Base-by-base conservation (phyloP, 1,284 basidiomycete genomes). In the Melampsora larici-populina region DNA sequence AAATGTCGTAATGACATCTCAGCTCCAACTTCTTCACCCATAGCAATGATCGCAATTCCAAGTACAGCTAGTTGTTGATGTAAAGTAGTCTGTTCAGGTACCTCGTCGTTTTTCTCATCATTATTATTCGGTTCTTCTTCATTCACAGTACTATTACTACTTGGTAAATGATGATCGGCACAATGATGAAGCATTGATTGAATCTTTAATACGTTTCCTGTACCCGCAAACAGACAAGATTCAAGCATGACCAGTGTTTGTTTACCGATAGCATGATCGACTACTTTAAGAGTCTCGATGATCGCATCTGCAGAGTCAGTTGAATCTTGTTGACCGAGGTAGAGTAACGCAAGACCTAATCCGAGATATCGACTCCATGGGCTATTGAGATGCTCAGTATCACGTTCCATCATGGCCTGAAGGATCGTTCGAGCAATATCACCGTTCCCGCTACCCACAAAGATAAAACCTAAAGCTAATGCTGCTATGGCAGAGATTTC, bases 11-110 rank as follows among this genome's bases (percentile, higher is more conserved):
- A 85, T 3, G 92, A 91, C 95, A 99, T 99, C 85, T 99, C 94
- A 3, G 95, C 90, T 70, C 97, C 97, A 65, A 99, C 91, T 67
- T 99, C 96, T 85, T 99, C 97, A 58, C 97, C 97, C 95, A 99
- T 99, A 0, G 96, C 91, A 60, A 99, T 92, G 68, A 99, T 85
- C 0, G 96, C 92, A 81, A 99, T 93, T 62, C 93, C 96, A 64
- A 99, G 88, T 58, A 97, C 94, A 17, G 97, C 93, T 81, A 98
- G 93, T 0, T 93, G 89, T 85, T 98, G 93, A 87, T 93, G 94
- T 49, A 91, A 90, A 81, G 97, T 91, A 79, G 92, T 89, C 81
- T 88, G 86, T 68, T 88, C 86, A 69, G 87, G 87, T 1, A 88
- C 86, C 58, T 80, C 79, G 13, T 89, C 88, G 80, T 88, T 87